Percentiles rank a stretch among this genome's conserved stretches.
phyloP scores from a whole-genome alignment of 139 green algal genomes.

The Tetratostichococcus sp. region DNA sequence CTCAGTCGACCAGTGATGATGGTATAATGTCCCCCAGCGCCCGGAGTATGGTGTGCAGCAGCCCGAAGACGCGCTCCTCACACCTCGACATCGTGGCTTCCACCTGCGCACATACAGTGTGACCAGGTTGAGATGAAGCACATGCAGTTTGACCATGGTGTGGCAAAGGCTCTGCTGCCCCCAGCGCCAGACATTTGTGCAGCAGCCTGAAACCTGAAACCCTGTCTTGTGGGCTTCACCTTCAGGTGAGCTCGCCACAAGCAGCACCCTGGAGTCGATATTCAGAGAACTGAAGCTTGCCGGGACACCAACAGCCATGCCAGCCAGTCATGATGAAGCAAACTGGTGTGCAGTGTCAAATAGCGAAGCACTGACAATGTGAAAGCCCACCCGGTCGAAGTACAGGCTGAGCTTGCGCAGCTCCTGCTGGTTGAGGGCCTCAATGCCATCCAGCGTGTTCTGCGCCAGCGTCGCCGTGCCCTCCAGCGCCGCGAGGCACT shows the following conservation, averaged over 20 bases:
- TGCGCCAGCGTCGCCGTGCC: slow-evolving; percentile 65
- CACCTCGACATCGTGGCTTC: slow-evolving; percentile 48
- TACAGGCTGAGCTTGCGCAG: slow-evolving; percentile 37
- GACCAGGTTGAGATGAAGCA: no score
- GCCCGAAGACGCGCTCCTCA: slow-evolving; percentile 66
- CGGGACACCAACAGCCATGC: no score
- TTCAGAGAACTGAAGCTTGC: no score
- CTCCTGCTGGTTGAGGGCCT: slow-evolving; percentile 28
- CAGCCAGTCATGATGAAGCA: background rate
- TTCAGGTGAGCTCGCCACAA: no score
- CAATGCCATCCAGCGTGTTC: slow-evolving; percentile 33
- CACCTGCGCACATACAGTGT: no score
- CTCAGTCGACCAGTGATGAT: no score
- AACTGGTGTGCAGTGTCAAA: no score
- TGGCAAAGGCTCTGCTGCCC: slow-evolving; percentile 41
- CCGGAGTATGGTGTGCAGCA: slow-evolving; percentile 59
- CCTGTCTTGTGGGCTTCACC: slow-evolving; percentile 38
- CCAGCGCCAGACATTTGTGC: slow-evolving; percentile 50
- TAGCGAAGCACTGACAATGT: no score
- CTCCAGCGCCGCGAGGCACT: slow-evolving; percentile 53
- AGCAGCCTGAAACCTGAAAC: slow-evolving; percentile 69
- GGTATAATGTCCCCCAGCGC: slow-evolving; percentile 30
- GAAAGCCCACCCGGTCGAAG: slow-evolving; percentile 35
- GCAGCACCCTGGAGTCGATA: no score
- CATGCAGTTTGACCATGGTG: no score